Conservation (phyloP, 257 asterid genomes). For the Haberlea rhodopensis region DNA sequence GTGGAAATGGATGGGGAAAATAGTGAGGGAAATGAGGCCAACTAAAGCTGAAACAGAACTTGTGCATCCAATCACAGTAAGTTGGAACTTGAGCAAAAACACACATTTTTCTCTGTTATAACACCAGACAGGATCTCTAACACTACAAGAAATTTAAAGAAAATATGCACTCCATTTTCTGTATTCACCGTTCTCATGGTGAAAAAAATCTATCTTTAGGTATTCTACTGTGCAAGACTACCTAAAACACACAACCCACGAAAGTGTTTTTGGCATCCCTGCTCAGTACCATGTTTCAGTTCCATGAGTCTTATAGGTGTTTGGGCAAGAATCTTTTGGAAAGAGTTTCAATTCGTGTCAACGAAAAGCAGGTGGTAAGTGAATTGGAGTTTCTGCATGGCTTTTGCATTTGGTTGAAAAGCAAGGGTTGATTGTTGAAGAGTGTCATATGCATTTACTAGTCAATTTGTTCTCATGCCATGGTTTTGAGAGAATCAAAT, state of each 20-base stretch:
- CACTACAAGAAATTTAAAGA: background rate
- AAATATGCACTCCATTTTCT: background rate
- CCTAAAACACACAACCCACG: background rate
- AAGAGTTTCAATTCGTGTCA: background rate
- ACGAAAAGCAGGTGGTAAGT: slow-evolving; percentile 6
- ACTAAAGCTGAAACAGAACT: slow-evolving; percentile 12
- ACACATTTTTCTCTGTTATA: background rate
- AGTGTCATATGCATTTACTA: slow-evolving; percentile 9
- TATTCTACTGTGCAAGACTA: slow-evolving; percentile 8
- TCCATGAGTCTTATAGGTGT: slow-evolving; percentile 16
- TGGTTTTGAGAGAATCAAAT: slow-evolving; percentile 9
- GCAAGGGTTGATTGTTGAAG: background rate
- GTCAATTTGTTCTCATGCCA: slow-evolving; percentile 10
- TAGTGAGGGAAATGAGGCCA: slow-evolving; percentile 14
- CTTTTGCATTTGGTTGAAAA: slow-evolving; percentile 18
- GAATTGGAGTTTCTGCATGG: slow-evolving; percentile 1
- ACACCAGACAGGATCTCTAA: background rate
- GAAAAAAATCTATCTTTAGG: background rate
- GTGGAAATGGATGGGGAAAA: background rate
- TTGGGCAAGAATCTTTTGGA: background rate
- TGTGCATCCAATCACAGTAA: background rate
- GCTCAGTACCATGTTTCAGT: background rate
- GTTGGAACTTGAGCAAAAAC: background rate
- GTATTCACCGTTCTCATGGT: background rate
- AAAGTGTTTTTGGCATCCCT: background rate